Base-by-base conservation (phyloP, 108 stramenopile genomes). In the Pseudonitzschia multiseries region DNA sequence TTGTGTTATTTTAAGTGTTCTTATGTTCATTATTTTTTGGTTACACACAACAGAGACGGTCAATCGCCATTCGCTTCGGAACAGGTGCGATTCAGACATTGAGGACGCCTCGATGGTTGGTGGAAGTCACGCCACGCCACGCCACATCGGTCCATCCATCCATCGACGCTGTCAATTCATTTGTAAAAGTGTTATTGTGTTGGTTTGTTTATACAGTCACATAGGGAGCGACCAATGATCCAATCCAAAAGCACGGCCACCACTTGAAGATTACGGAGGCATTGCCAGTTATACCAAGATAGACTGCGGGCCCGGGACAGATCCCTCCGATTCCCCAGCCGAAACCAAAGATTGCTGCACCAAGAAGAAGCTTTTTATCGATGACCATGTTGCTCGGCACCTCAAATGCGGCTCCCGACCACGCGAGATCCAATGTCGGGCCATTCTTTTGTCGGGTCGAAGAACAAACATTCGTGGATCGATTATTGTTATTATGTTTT, bases 261-360 rank as follows among this genome's bases (percentile, higher is more conserved):
- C 85, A 86, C 13, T 31, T 41, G 20, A 42, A 53, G 8, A 79
- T 8, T 17, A 78, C 74, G 27, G 61, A 17, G 12, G 68, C 57
- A 46, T 67, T 57, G 65, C 85, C 85, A 27, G 63, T 32, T 18
- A 76, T 79, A 8, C 73, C 79, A 21, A 60, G 31, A 43, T 72
- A 81, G 8, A 83, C 0, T 6, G 82, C 87, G 22, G 87, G 87
- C 2, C 84, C 87, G 21, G 87, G 87, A 70, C 87, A 88, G 20
- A 81, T 43, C 32, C 82, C 82, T 32, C 57, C 77, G 31, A 82
- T 66, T n/a, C 79, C 80, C 87, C 87, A 88, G 33, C 87, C 87
- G n/a, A 83, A 28, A 33, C 87, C 87, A 69, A 88, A 88, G 20
- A 78, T 63, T 0, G 63, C 0, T 5, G 74, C 71, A 27, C 87